These are phyloP conservation scores for Balansia obtecta DNA, from an alignment of 2,329 filamentous ascomycete genomes.

Conservation along the genomic window DNA sequence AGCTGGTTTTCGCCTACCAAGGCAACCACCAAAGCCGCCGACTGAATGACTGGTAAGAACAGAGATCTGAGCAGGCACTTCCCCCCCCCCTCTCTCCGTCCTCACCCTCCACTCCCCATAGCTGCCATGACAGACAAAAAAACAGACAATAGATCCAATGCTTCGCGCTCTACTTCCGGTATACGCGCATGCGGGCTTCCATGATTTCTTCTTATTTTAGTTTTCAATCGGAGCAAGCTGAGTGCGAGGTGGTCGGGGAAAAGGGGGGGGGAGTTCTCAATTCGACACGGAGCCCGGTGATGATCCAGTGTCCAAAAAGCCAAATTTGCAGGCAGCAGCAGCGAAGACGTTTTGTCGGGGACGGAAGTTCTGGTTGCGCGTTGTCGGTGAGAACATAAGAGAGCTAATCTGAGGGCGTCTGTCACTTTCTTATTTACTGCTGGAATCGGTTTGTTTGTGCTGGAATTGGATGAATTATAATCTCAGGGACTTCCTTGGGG, in stretches of 20 bases:
- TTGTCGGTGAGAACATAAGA: slow-evolving; percentile 42
- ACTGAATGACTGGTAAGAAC: slow-evolving; percentile 24
- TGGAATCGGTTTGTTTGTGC: too few species aligned
- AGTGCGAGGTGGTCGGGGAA: slow-evolving; percentile 4
- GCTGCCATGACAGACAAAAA: slow-evolving; percentile 25
- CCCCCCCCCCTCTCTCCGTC: too few species aligned
- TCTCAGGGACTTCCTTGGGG: too few species aligned
- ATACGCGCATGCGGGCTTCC: background rate
- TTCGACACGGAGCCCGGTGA: slow-evolving; percentile 28
- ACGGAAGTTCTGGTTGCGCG: slow-evolving; percentile 17
- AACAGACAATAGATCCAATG: background rate
- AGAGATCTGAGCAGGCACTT: slow-evolving; percentile 34
- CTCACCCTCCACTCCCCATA: slow-evolving; percentile 3
- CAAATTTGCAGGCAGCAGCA: slow-evolving; percentile 43
- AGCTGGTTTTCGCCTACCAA: background rate
- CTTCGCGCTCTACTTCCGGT: background rate
- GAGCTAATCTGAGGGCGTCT: slow-evolving; percentile 43
- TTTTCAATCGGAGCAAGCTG: slow-evolving; percentile 42
- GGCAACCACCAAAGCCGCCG: background rate
- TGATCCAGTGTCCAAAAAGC: slow-evolving; percentile 43
- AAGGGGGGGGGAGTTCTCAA: background rate
- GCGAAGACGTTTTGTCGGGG: slow-evolving; percentile 8
- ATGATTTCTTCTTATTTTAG: slow-evolving; percentile 21
- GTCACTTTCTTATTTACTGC: background rate
- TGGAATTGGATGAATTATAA: too few species aligned